Conservation (phyloP, 345 rosid genomes). For the Euphorbia pulcherrima region DNA sequence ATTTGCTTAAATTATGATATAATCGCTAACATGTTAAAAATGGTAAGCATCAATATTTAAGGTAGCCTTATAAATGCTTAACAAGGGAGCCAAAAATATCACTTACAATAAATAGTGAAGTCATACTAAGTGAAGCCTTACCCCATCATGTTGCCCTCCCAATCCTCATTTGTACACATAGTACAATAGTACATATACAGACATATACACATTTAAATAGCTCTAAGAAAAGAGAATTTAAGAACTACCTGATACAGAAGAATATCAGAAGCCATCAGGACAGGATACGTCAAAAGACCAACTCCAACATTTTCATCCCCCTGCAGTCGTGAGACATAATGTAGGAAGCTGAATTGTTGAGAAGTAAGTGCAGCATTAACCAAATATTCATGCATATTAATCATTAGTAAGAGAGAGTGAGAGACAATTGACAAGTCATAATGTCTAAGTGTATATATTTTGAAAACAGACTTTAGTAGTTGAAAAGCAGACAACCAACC, state of each 20-base stretch:
- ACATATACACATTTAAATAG: not conserved
- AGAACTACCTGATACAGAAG: slow-evolving; percentile 74
- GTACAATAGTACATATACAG: not conserved
- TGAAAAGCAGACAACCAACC: slow-evolving; percentile 4
- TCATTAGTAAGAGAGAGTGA: not conserved
- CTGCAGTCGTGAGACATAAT: slow-evolving; percentile 37
- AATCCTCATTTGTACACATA: not conserved
- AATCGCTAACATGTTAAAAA: too few relatives aligned
- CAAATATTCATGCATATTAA: slow-evolving; percentile 1
- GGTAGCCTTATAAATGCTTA: too few relatives aligned
- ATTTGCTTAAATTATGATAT: too few relatives aligned
- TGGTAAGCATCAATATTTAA: too few relatives aligned
- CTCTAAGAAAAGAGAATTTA: slow-evolving; percentile 16
- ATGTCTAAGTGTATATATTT: not conserved
- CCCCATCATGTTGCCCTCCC: not conserved
- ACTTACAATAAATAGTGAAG: too few relatives aligned
- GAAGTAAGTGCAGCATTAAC: slow-evolving; percentile 12
- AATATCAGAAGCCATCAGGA: slow-evolving; percentile 87
- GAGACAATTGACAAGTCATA: too few relatives aligned
- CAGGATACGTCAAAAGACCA: slow-evolving; percentile 81
- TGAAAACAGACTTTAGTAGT: not conserved
- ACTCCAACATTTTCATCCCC: slow-evolving; percentile 82
- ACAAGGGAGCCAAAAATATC: too few relatives aligned
- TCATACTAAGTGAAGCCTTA: too few relatives aligned
- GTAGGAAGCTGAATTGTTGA: slow-evolving; percentile 7